A percentile compares a stretch with the other conserved stretches of the same genome.
Evolutionary conservation across 2,329 filamentous ascomycete species (phyloP).

Genomic region (Ascochyta lentis): DNA sequence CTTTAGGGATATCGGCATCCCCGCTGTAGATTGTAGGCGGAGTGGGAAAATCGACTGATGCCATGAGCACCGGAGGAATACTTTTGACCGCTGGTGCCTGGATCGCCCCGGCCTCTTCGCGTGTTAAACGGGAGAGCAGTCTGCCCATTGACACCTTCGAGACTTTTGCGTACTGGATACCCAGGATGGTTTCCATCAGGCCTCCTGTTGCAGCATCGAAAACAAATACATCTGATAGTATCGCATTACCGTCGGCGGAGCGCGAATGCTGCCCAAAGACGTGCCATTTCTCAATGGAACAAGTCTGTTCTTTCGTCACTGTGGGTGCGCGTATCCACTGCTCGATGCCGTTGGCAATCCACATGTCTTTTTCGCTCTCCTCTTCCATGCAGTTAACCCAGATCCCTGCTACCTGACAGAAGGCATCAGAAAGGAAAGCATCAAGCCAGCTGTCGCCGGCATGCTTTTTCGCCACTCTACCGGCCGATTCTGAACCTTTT

Average conservation of each 20-base stretch:
- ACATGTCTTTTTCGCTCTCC: conserved; percentile 32
- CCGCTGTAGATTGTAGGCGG: neutral
- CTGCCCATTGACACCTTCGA: conserved; percentile 26
- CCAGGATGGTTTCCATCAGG: conserved; percentile 42
- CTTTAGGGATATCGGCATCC: no score
- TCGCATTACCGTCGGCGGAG: conserved; percentile 24
- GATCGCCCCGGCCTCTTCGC: neutral
- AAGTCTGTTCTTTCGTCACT: neutral
- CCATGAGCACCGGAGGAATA: neutral
- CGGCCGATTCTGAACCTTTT: conserved; percentile 15
- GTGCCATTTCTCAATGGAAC: conserved; percentile 31
- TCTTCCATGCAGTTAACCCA: conserved; percentile 40
- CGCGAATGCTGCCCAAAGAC: conserved; percentile 36
- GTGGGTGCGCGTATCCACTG: conserved; percentile 36
- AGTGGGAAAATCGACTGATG: neutral
- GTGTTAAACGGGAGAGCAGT: conserved; percentile 13
- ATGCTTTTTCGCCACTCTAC: conserved; percentile 23
- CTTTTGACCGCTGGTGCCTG: neutral
- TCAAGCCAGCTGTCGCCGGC: conserved; percentile 36
- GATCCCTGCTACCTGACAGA: conserved; percentile 45
- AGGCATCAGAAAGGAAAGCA: conserved; percentile 34
- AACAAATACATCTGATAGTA: conserved; percentile 44
- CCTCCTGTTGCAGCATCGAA: conserved; percentile 36
- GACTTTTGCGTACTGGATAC: conserved; percentile 37
- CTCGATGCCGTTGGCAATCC: conserved; percentile 41